Evolutionary conservation across 2,329 filamentous ascomycete species (phyloP).

Genomic region (Fusarium bactridioides): DNA sequence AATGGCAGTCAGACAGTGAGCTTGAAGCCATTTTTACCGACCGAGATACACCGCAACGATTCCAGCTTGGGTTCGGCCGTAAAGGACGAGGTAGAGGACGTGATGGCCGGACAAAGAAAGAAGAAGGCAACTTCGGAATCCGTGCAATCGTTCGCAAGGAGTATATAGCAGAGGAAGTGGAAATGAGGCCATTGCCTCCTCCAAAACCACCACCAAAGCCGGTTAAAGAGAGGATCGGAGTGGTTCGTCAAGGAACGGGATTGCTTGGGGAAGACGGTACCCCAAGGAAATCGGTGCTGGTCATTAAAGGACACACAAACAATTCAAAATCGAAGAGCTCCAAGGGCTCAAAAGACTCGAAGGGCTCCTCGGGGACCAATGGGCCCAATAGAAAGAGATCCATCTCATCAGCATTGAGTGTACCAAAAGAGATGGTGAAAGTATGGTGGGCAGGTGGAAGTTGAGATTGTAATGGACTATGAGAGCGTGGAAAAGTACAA

Average conservation of each 20-base stretch:
- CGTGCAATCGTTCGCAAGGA: constrained; percentile 24
- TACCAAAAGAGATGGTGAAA: constrained; percentile 38
- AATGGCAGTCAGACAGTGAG: constrained; percentile 37
- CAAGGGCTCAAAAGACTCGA: not conserved
- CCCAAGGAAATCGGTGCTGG: constrained; percentile 32
- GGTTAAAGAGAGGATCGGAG: constrained; percentile 23
- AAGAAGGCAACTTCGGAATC: constrained; percentile 34
- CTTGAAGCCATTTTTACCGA: constrained; percentile 27
- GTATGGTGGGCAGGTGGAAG: constrained; percentile 37
- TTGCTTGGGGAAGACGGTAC: constrained; percentile 21
- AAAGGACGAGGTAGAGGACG: constrained; percentile 10
- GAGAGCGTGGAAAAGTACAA: constrained; percentile 24
- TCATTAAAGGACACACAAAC: constrained; percentile 19
- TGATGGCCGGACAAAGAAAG: constrained; percentile 25
- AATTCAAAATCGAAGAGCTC: constrained; percentile 16
- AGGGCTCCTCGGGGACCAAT: not conserved
- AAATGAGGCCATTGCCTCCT: constrained; percentile 35
- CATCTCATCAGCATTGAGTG: constrained; percentile 26
- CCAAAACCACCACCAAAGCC: constrained; percentile 21
- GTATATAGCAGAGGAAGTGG: constrained; percentile 31
- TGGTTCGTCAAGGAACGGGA: constrained; percentile 32
- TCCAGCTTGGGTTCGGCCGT: constrained; percentile 34
- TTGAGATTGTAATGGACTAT: not conserved
- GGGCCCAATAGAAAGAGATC: constrained; percentile 29
- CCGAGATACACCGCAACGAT: constrained; percentile 15